Conservation (phyloP, 805 yeast genomes). For the Metschnikowia amazonensis region DNA sequence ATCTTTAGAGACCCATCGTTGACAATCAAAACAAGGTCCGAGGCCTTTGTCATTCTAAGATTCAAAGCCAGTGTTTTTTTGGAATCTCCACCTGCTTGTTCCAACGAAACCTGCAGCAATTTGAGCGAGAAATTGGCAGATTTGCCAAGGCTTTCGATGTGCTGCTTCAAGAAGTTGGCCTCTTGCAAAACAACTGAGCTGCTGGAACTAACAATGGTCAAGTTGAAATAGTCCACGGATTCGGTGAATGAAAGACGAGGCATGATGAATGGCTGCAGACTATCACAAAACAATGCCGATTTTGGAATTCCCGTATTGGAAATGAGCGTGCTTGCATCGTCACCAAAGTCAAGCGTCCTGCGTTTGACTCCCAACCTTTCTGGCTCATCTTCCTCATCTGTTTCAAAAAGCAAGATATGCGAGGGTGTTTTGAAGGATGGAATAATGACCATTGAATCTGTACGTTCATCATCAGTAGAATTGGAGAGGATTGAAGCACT, state of each 20-base stretch:
- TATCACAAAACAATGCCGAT: background rate
- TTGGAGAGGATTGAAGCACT: conserved; percentile 25
- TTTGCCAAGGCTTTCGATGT: background rate
- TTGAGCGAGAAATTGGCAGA: background rate
- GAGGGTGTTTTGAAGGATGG: conserved; percentile 19
- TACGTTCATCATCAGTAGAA: conserved; percentile 25
- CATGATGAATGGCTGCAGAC: conserved; percentile 32
- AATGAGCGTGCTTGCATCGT: conserved; percentile 11
- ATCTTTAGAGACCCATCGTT: conserved; percentile 37
- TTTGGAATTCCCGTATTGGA: background rate
- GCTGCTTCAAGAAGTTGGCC: conserved; percentile 15
- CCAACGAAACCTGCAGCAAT: conserved; percentile 3
- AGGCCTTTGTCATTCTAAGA: conserved; percentile 18
- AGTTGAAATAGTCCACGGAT: conserved; percentile 14
- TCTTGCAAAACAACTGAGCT: conserved; percentile 17
- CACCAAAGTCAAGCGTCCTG: conserved; percentile 1
- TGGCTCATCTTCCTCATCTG: conserved; percentile 35
- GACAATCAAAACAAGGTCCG: conserved; percentile 32
- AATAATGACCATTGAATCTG: conserved; percentile 23
- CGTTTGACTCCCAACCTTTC: background rate
- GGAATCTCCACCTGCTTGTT: background rate
- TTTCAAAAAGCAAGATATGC: conserved; percentile 38
- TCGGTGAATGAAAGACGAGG: conserved; percentile 31
- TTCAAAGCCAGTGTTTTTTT: conserved; percentile 13
- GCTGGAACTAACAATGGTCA: conserved; percentile 24